Evolutionary conservation across 2,329 filamentous ascomycete species (phyloP), one percentile per base, ranked within the genome.

Genomic region (Metarhizium brunneum): DNA sequence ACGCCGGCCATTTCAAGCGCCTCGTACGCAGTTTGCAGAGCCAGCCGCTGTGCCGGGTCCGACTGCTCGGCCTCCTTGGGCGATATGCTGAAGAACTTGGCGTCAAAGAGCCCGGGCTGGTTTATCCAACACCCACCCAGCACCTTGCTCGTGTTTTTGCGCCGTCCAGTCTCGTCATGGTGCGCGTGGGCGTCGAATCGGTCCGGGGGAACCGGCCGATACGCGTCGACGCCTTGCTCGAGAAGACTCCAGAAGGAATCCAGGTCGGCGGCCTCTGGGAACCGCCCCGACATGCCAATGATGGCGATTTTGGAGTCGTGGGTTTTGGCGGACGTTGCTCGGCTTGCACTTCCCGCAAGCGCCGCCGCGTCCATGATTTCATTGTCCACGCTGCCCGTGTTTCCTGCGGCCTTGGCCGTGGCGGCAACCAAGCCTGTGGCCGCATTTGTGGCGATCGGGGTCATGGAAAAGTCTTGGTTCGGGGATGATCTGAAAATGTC

Each of bases 51-150:
- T 16, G 14, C 13, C 4, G 84, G 84, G 65, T 87, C 84, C 5
- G 81, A 84, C 60, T 59, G 32, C 55, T 63, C 77, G 32, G 85
- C 84, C 68, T 87, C 85, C 58, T 82, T 79, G 5, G 84, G 84
- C 54, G 83, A 86, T 79, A 87, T 86, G 67, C 85, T 85, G 77
- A 87, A 87, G 72, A 87, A 87, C 2, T 79, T 73, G 30, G 82
- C 79, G 60, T 87, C 84, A 62, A 87, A 87, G 30, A 83, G 73
- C 55, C 81, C 81, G 0, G 83, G 82, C 62, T 85, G 77, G 49
- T 85, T 79, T 55, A 86, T 80, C 70, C 84, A 65, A 60, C 40
- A 45, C 6, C 55, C 55, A 20, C 50, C 29, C 13, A 18, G 30
- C 11, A 45, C 48, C 16, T 16, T 38, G 16, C 20, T 45, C 4